Conservation (phyloP, 768 basidiomycete species). For the Suillus subalutaceus region DNA sequence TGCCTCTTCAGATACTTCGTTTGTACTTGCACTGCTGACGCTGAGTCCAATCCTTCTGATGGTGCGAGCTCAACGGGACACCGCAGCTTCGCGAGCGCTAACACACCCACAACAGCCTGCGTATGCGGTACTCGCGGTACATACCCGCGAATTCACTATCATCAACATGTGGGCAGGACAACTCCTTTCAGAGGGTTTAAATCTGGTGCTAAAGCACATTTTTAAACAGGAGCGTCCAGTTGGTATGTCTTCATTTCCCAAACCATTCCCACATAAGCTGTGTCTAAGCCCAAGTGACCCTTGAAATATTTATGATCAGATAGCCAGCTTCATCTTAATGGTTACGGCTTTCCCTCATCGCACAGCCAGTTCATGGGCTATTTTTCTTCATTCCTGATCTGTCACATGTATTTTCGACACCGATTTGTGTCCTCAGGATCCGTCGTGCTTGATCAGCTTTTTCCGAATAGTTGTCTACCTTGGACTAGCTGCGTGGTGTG, state of each 20-base stretch:
- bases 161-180: conserved; percentile 87
- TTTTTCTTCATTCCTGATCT: conserved; percentile 74
- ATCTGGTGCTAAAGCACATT: conserved; percentile 65
- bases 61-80: conserved; percentile 41
- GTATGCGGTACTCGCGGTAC: conserved; percentile 73
- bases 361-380: conserved; percentile 93
- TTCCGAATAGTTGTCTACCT: conserved; percentile 52
- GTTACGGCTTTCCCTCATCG: conserved; percentile 87
- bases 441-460: conserved; percentile 49
- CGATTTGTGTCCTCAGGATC: conserved; percentile 59
- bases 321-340: conserved; percentile 40
- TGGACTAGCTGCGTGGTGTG: conserved; percentile 58
- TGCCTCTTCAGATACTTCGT: conserved; percentile 57
- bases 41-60: conserved; percentile 73
- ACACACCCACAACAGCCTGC: conserved; percentile 55
- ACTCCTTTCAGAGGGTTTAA: conserved; percentile 68
- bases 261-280: background rate
- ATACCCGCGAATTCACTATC: conserved; percentile 79
- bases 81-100: conserved; percentile 5
- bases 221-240: conserved; percentile 72
- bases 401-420: conserved; percentile 75
- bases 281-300: background rate
- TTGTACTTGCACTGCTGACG: conserved; percentile 63
- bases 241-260: conserved; percentile 43
- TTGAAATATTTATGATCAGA: conserved; percentile 19